Evolutionary conservation across 1,139 yeast species (phyloP).

Genomic region (Sugiyamaella neomexicana): DNA sequence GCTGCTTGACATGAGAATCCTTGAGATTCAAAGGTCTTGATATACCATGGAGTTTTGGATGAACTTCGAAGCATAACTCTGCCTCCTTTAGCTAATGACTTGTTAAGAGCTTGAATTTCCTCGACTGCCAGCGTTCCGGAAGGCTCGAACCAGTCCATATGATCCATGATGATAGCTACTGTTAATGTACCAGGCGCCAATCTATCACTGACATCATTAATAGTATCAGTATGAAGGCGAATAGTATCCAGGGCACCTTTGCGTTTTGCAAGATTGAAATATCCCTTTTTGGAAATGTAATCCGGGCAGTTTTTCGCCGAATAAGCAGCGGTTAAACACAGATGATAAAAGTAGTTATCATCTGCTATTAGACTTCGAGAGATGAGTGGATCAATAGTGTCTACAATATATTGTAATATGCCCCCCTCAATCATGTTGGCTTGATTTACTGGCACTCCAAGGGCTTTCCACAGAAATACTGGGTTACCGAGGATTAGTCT

Average conservation of each 20-base stretch:
- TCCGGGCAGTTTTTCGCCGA: conserved; percentile 71
- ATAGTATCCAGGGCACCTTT: conserved; percentile 55
- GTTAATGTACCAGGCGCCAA: conserved; percentile 62
- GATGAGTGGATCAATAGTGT: conserved; percentile 76
- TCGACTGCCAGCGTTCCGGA: conserved; percentile 59
- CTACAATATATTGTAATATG: conserved; percentile 66
- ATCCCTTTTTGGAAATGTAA: conserved; percentile 63
- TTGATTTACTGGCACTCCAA: conserved; percentile 84
- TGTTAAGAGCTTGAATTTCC: conserved; percentile 65
- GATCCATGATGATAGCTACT: conserved; percentile 84
- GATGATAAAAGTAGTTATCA: conserved; percentile 78
- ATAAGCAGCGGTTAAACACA: conserved; percentile 64
- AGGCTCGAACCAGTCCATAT: conserved; percentile 88
- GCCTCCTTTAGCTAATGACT: conserved; percentile 66
- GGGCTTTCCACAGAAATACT: conserved; percentile 78
- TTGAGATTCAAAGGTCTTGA: conserved; percentile 59
- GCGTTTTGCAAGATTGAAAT: conserved; percentile 47
- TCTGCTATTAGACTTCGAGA: conserved; percentile 60
- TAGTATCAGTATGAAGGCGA: conserved; percentile 75
- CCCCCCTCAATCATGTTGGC: conserved; percentile 75
- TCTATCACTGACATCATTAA: conserved; percentile 71
- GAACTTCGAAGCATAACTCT: conserved; percentile 78
- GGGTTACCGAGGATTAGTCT: conserved; percentile 75
- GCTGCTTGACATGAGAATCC: conserved; percentile 72
- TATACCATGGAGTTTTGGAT: conserved; percentile 74